A percentile compares a stretch with the other conserved stretches of the same genome.
Evolutionary conservation across 805 yeast genomes (phyloP).

Genomic region (Candida nemodendra): DNA sequence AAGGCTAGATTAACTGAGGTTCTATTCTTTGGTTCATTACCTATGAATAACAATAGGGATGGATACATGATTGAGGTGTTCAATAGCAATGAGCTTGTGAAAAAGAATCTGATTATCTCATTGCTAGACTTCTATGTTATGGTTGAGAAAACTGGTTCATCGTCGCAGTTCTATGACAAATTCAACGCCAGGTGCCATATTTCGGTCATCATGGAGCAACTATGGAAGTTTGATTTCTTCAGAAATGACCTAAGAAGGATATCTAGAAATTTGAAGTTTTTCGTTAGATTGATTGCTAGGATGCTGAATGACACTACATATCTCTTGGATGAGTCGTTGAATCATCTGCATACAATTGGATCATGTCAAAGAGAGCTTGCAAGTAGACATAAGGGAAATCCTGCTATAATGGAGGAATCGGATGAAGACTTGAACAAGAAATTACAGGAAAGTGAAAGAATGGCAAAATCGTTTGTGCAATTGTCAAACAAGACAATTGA

Average conservation of each 20-base stretch:
- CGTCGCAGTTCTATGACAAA: conserved; percentile 93
- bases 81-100: conserved; percentile 59
- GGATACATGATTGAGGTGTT: conserved; percentile 75
- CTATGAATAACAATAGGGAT: conserved; percentile 51
- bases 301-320: conserved; percentile 94
- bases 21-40: conserved; percentile 70
- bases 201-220: conserved; percentile 73
- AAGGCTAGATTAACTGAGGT: conserved; percentile 82
- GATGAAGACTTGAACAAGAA: conserved; percentile 60
- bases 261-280: conserved; percentile 71
- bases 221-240: conserved; percentile 76
- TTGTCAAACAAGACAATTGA: conserved; percentile 79
- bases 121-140: conserved; percentile 87
- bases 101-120: conserved; percentile 71
- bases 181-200: conserved; percentile 88
- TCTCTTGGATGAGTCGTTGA: conserved; percentile 84
- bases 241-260: conserved; percentile 66
- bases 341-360: conserved; percentile 76
- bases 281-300: conserved; percentile 88
- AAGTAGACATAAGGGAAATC: conserved; percentile 40
- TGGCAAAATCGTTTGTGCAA: conserved; percentile 79
- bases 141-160: conserved; percentile 94
- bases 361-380: conserved; percentile 64
- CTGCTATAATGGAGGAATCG: conserved; percentile 44
- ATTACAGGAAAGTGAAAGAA: conserved; percentile 63